Percentiles rank a stretch among this genome's conserved stretches.
Conservation (phyloP, 1,284 basidiomycete genomes). For the Ustilago cynodontis region DNA sequence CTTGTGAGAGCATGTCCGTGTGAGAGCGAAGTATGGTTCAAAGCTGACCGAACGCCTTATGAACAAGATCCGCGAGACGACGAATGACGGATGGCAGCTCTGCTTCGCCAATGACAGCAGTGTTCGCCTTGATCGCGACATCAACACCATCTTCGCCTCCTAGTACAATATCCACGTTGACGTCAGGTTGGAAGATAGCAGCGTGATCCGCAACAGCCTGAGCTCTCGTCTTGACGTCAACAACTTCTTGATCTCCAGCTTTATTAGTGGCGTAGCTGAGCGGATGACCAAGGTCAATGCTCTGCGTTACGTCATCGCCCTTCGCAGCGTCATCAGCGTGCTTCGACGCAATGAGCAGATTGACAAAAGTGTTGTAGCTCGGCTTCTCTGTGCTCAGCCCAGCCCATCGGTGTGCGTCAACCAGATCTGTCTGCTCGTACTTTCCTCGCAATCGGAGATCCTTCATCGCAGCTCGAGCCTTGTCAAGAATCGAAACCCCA, state of each 20-base stretch:
- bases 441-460: conserved; percentile 27
- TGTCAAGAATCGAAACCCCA: conserved; percentile 12
- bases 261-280: conserved; percentile 14
- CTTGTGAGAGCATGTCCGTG: neutral
- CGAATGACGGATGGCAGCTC: conserved; percentile 7
- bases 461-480: conserved; percentile 10
- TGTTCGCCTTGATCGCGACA: conserved; percentile 36
- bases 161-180: conserved; percentile 37
- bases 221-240: neutral
- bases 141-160: neutral
- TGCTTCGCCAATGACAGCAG: neutral
- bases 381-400: conserved; percentile 16
- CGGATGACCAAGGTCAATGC: conserved; percentile 32
- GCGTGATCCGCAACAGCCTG: conserved; percentile 10
- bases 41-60: conserved; percentile 14
- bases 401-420: conserved; percentile 35
- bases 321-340: conserved; percentile 11
- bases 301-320: neutral
- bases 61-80: conserved; percentile 2
- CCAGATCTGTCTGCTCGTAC: conserved; percentile 50
- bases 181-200: conserved; percentile 30
- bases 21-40: neutral
- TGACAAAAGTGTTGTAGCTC: conserved; percentile 51
- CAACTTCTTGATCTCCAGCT: neutral
- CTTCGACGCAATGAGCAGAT: conserved; percentile 30